Evolutionary conservation across 257 asterid species (phyloP).

Genomic region (Lycium ferocissimum): DNA sequence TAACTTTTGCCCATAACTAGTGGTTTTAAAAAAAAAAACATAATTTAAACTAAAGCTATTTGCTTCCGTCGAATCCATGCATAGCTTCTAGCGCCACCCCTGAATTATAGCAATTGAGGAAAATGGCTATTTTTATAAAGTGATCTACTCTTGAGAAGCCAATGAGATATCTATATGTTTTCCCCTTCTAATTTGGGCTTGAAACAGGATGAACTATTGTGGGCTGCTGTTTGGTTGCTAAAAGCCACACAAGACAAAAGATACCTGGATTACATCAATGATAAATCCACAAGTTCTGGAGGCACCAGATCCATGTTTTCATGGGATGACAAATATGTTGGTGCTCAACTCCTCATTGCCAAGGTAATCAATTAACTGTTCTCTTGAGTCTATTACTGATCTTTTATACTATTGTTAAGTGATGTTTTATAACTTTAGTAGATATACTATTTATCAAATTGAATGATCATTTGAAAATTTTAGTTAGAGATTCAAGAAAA

Average conservation of each 20-base stretch:
- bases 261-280: constrained; percentile 39
- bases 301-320: constrained; percentile 58
- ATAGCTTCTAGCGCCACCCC: no score
- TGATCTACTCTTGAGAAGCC: not conserved
- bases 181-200: not conserved
- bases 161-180: not conserved
- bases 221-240: constrained; percentile 76
- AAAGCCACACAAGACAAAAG: constrained; percentile 47
- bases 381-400: not conserved
- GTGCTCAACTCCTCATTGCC: constrained; percentile 57
- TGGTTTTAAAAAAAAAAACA: no score
- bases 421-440: no score
- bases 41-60: no score
- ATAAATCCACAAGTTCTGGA: constrained; percentile 38
- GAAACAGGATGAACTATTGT: constrained; percentile 62
- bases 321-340: constrained; percentile 72
- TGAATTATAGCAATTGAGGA: no score
- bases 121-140: not conserved
- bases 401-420: not conserved
- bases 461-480: not conserved
- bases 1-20: no score
- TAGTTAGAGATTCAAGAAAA: not conserved
- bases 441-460: no score
- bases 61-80: no score
- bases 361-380: constrained; percentile 43